Evolutionary conservation across 139 green algal species (phyloP), one percentile per base, ranked within the genome.

Genomic region (Chlorella sp.): DNA sequence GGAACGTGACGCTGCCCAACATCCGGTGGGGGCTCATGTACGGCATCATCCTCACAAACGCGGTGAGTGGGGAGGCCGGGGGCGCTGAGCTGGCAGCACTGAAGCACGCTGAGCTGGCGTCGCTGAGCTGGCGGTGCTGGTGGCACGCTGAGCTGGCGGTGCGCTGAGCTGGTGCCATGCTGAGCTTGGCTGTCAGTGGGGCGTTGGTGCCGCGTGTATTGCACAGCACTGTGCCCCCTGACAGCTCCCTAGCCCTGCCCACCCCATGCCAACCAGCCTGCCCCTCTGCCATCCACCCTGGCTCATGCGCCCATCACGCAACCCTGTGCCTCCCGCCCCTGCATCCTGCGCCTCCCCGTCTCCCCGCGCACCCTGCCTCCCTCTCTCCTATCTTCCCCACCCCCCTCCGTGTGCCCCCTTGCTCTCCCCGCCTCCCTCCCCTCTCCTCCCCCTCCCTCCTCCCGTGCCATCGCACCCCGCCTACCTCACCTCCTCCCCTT

Each of bases 21-120:
- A 98, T 98, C 89, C 92, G 94, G 40, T 98, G 94, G 95, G 96
- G 95, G 5, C 93, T 98, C 78, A 88, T 98, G 73, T 98, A 98
- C 79, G 96, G 96, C 77, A 90, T 98, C 88, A 97, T 98, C 76
- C 92, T 98, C 28, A 98, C 95, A 71, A 98, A 98, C 66, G 96
- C 96, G 22, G 91, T 94, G 68, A 81, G 92, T 16, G 15, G 24
- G 1, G 26, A 3, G 39, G 73, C 3, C 4, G n/a, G 28, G 39
- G 73, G 28, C 4, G n/a, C n/a, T 80, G 73, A 19, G n/a, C n/a
- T 39, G 73, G 32, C n/a, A 80, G 28, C 15, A 21, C 11, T 34
- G 73, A 15, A 40, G 32, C 21, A 2, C 73, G 34, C n/a, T 37
- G 26, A 19, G 73, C 21, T 68, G 60, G 15, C 18, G 60, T 18